Evolutionary conservation across 345 rosid species (phyloP).

Genomic region (Rubroshorea leprosula): DNA sequence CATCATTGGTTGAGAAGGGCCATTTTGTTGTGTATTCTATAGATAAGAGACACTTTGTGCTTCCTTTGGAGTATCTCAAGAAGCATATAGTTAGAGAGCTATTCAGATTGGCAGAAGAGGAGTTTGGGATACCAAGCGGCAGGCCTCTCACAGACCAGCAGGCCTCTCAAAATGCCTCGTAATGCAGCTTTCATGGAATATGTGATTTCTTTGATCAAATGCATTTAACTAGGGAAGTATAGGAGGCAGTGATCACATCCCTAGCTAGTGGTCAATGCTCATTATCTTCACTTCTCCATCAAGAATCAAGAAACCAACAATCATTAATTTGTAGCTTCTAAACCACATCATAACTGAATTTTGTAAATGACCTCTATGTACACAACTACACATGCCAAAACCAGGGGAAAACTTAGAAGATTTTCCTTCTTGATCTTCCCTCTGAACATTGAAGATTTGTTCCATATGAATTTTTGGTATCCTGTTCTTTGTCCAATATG

Average conservation of each 20-base stretch:
- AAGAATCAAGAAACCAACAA: slow-evolving; percentile 7
- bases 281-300: slow-evolving; percentile 2
- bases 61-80: slow-evolving; percentile 26
- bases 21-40: slow-evolving; percentile 30
- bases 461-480: too few relatives aligned
- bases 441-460: too few relatives aligned
- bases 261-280: slow-evolving; percentile 5
- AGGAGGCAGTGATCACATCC: slow-evolving; percentile 22
- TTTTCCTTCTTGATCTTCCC: too few relatives aligned
- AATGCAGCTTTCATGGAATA: slow-evolving; percentile 28
- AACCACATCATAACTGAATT: too few relatives aligned
- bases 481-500: background rate
- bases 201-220: slow-evolving; percentile 15
- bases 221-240: slow-evolving; percentile 6
- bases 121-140: slow-evolving; percentile 25
- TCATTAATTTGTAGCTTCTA: slow-evolving; percentile 2
- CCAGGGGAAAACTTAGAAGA: too few relatives aligned
- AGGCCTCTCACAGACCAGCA: slow-evolving; percentile 29
- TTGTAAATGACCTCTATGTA: too few relatives aligned
- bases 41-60: slow-evolving; percentile 23
- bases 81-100: slow-evolving; percentile 20
- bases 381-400: too few relatives aligned
- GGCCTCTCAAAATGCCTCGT: too few relatives aligned
- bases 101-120: slow-evolving; percentile 28
- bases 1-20: slow-evolving; percentile 19